Percentiles rank a stretch among this genome's conserved stretches.
Evolutionary conservation across 768 basidiomycete species (phyloP).

Genomic region (Coprinopsis marcescibilis): DNA sequence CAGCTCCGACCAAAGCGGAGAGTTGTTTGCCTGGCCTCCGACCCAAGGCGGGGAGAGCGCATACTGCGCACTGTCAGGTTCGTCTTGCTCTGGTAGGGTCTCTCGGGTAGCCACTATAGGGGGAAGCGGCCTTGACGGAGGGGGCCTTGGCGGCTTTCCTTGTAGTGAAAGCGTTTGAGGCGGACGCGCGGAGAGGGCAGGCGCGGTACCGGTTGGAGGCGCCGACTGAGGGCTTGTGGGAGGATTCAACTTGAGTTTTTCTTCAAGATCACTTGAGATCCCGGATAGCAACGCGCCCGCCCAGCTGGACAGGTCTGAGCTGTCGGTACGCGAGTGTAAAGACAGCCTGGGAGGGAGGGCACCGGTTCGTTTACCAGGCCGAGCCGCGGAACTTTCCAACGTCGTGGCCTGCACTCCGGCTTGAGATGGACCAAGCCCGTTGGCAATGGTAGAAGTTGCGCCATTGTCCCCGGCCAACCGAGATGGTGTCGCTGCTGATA

Average conservation of each 20-base stretch:
- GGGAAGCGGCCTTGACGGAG: too few species aligned
- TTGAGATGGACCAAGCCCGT: too few species aligned
- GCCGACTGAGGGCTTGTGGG: constrained; percentile 3
- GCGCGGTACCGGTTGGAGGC: neutral
- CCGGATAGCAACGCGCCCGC: constrained; percentile 49
- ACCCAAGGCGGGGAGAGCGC: constrained; percentile 9
- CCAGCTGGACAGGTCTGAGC: constrained; percentile 46
- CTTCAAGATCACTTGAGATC: constrained; percentile 28
- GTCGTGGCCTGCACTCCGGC: too few species aligned
- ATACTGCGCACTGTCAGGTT: constrained; percentile 3
- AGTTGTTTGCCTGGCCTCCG: constrained; percentile 6
- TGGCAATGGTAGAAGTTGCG: too few species aligned
- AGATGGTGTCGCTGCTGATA: neutral
- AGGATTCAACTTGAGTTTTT: constrained; percentile 8
- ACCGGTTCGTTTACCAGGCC: neutral
- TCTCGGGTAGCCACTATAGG: neutral
- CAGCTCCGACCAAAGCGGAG: constrained; percentile 16
- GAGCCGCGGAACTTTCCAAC: too few species aligned
- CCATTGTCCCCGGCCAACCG: too few species aligned
- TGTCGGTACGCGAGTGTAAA: constrained; percentile 39
- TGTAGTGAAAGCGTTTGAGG: neutral
- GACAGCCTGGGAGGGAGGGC: constrained; percentile 3
- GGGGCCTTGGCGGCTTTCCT: too few species aligned
- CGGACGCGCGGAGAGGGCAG: neutral
- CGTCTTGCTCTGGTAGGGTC: neutral